Evolutionary conservation across 2,329 filamentous ascomycete species (phyloP).

Genomic region (Arthrinium puccinioides): DNA sequence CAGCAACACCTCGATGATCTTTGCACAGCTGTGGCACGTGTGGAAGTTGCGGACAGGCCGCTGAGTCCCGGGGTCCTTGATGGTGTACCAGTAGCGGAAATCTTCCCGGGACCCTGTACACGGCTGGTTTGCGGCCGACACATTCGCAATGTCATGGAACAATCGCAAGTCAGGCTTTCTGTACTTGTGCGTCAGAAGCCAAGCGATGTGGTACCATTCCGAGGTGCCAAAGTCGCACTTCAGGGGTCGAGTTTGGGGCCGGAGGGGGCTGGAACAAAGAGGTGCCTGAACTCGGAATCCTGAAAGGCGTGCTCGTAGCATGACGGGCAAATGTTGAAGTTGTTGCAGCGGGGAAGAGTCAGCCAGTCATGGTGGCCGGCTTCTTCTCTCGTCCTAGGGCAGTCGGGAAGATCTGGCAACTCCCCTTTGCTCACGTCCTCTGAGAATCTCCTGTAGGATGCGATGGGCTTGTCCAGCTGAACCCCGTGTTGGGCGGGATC

Average conservation of each 20-base stretch:
- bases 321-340: constrained; percentile 74
- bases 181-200: constrained; percentile 70
- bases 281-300: constrained; percentile 57
- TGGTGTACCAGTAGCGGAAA: constrained; percentile 65
- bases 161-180: constrained; percentile 58
- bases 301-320: constrained; percentile 69
- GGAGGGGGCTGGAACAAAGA: constrained; percentile 56
- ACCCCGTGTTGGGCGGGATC: constrained; percentile 29
- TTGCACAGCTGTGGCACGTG: constrained; percentile 68
- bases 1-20: constrained; percentile 64
- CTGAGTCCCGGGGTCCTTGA: constrained; percentile 61
- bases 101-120: constrained; percentile 51
- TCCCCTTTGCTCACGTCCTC: constrained; percentile 40
- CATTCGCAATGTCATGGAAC: constrained; percentile 60
- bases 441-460: constrained; percentile 45
- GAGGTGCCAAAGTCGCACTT: constrained; percentile 72
- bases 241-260: constrained; percentile 49
- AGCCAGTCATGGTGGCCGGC: constrained; percentile 72
- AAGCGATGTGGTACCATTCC: constrained; percentile 79
- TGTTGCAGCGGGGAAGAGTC: constrained; percentile 61
- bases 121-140: constrained; percentile 47
- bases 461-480: constrained; percentile 30
- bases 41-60: constrained; percentile 62
- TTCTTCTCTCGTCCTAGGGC: constrained; percentile 57
- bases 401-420: constrained; percentile 52